These are phyloP conservation scores for Besnoitia besnoiti DNA, from an alignment of 169 alveolate species.

Conservation along the genomic window DNA sequence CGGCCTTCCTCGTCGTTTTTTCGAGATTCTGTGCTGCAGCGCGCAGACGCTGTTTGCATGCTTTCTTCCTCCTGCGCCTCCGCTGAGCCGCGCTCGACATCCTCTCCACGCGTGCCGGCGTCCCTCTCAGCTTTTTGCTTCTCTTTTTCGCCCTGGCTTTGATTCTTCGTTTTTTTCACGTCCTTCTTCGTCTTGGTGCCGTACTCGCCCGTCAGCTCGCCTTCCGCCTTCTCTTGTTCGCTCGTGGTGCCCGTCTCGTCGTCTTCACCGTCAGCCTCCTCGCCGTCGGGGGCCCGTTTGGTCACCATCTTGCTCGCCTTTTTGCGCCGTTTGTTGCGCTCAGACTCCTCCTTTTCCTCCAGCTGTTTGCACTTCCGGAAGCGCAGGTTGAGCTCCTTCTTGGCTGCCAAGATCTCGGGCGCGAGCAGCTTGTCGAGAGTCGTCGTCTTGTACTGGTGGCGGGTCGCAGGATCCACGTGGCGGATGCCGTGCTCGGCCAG, in stretches of 20 bases:
- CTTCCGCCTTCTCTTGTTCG: not conserved
- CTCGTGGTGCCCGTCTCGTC: not conserved
- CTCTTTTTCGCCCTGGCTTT: not conserved
- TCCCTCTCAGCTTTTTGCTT: not conserved
- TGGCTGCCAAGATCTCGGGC: slow-evolving; percentile 5
- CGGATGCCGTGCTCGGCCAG: slow-evolving; percentile 30
- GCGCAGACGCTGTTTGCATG: no score
- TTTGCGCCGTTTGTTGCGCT: not conserved
- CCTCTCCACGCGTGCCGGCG: not conserved
- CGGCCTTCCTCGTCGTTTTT: no score
- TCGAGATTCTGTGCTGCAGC: no score
- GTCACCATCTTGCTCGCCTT: not conserved
- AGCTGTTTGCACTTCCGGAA: not conserved
- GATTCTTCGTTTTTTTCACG: not conserved
- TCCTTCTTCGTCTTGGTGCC: not conserved
- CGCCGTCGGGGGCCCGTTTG: no score
- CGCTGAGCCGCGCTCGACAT: not conserved
- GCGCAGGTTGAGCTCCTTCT: not conserved
- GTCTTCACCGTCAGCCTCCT: not conserved
- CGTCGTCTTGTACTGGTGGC: slow-evolving; percentile 30
- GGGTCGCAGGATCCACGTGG: not conserved
- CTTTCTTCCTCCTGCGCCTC: not conserved
- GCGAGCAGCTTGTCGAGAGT: slow-evolving; percentile 17
- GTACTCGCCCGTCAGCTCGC: not conserved
- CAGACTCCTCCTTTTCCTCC: slow-evolving; percentile 18